phyloP scores from a whole-genome alignment of 768 basidiomycete species.

The Mycena galopus region DNA sequence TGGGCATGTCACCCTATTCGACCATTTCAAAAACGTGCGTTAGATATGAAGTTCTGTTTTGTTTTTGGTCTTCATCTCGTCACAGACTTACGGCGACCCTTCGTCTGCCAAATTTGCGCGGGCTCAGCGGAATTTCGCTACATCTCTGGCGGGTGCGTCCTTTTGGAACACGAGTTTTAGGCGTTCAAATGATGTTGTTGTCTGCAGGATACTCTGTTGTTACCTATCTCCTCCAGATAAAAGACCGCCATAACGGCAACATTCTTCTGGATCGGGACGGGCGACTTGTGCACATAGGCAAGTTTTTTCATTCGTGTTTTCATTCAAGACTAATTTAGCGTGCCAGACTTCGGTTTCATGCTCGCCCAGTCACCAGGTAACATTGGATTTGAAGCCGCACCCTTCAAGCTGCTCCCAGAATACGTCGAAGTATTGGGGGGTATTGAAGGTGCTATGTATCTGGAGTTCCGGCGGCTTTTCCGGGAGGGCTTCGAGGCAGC shows the following conservation, averaged over 20 bases:
- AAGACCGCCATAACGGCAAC: constrained; percentile 99
- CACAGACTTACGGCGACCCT: constrained; percentile 90
- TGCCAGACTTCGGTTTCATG: constrained; percentile 95
- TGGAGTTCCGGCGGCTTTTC: constrained; percentile 90
- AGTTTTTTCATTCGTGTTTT: not conserved
- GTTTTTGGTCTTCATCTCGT: not conserved
- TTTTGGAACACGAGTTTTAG: not conserved
- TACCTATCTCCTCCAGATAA: constrained; percentile 97
- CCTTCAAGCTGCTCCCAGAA: constrained; percentile 95
- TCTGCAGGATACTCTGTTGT: constrained; percentile 89
- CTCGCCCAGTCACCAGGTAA: constrained; percentile 97
- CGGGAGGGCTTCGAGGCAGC: constrained; percentile 94
- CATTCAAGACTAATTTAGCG: not conserved
- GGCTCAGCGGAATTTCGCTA: constrained; percentile 94
- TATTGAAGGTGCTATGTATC: constrained; percentile 76
- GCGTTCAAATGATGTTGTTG: constrained; percentile 7
- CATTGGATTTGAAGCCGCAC: constrained; percentile 99
- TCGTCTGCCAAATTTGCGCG: constrained; percentile 88
- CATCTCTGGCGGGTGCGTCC: constrained; percentile 82
- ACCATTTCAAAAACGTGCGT: constrained; percentile 91
- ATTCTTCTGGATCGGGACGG: constrained; percentile 96
- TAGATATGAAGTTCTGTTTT: not conserved
- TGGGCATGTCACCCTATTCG: constrained; percentile 89
- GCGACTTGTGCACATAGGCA: constrained; percentile 87
- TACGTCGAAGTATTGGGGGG: constrained; percentile 98